Conservation (phyloP, 768 basidiomycete species). For the Nidularia pulvinata region DNA sequence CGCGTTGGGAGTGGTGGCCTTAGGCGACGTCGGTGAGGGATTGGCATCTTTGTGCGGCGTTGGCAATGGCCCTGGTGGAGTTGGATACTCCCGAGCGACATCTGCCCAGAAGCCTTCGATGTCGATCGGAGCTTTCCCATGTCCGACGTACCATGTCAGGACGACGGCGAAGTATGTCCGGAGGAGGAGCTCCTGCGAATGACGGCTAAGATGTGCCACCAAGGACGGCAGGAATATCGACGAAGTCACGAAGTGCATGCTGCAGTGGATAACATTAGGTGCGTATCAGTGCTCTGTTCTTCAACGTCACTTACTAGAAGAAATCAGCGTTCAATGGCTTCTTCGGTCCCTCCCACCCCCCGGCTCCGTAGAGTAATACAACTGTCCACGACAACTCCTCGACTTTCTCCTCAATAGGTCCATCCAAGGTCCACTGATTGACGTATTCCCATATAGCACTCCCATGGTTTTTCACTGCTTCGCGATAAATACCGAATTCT, state of each 20-base stretch:
- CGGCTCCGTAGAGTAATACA: slow-evolving; percentile 53
- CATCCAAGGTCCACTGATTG: slow-evolving; percentile 40
- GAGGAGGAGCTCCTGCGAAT: slow-evolving; percentile 52
- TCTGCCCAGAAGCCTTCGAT: slow-evolving; percentile 18
- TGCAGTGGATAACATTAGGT: slow-evolving; percentile 14
- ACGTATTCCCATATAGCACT: slow-evolving; percentile 38
- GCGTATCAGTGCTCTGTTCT: not conserved
- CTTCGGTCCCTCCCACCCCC: slow-evolving; percentile 39
- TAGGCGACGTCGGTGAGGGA: slow-evolving; percentile 26
- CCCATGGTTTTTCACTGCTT: slow-evolving; percentile 31
- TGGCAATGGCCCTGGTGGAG: slow-evolving; percentile 13
- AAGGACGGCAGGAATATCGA: slow-evolving; percentile 59
- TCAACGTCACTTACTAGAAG: slow-evolving; percentile 44
- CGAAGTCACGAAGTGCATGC: slow-evolving; percentile 70
- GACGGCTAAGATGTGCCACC: slow-evolving; percentile 31
- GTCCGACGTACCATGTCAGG: slow-evolving; percentile 55
- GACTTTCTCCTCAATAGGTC: slow-evolving; percentile 45
- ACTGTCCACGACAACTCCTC: slow-evolving; percentile 64
- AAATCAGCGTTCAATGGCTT: slow-evolving; percentile 54
- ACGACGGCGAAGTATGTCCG: slow-evolving; percentile 52
- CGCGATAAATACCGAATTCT: slow-evolving; percentile 21
- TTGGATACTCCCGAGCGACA: slow-evolving; percentile 6
- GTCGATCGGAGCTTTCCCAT: slow-evolving; percentile 51
- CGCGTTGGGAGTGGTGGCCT: slow-evolving; percentile 43
- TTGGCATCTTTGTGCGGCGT: slow-evolving; percentile 15